Conservation (phyloP, 2,329 filamentous ascomycete genomes). For the Arthrobotrys entomopaga region DNA sequence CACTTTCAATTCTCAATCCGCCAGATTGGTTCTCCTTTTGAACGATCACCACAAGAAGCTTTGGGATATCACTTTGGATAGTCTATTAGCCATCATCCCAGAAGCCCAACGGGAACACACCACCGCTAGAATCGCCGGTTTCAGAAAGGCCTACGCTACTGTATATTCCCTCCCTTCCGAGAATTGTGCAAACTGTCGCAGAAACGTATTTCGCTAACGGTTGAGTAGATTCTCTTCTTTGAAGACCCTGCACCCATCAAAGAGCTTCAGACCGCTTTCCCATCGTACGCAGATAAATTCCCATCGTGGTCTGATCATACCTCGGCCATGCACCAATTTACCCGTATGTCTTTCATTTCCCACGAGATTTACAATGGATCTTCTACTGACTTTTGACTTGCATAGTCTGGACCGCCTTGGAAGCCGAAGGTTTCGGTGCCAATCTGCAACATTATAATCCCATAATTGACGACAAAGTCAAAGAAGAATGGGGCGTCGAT, state of each 20-base stretch:
- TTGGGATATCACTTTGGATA: slow-evolving; percentile 77
- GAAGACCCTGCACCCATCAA: slow-evolving; percentile 77
- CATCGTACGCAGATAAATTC: slow-evolving; percentile 82
- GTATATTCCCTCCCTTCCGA: neutral
- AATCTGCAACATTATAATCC: slow-evolving; percentile 97
- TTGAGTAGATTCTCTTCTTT: slow-evolving; percentile 76
- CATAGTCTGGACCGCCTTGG: slow-evolving; percentile 79
- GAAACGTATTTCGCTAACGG: neutral
- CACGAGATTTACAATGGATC: neutral
- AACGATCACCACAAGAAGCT: slow-evolving; percentile 85
- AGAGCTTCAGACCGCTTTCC: slow-evolving; percentile 74
- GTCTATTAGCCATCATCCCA: slow-evolving; percentile 75
- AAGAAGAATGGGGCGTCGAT: slow-evolving; percentile 75
- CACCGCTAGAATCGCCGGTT: slow-evolving; percentile 66
- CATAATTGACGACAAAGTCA: slow-evolving; percentile 78
- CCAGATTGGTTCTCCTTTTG: slow-evolving; percentile 80
- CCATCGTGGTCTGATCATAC: slow-evolving; percentile 79
- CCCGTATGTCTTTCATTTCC: slow-evolving; percentile 62
- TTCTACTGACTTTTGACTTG: neutral
- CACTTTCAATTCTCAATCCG: slow-evolving; percentile 87
- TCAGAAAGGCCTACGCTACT: slow-evolving; percentile 79
- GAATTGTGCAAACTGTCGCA: too few relatives aligned
- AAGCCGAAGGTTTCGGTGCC: slow-evolving; percentile 83
- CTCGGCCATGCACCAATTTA: slow-evolving; percentile 82
- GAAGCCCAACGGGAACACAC: slow-evolving; percentile 69